These are phyloP conservation scores for Typha latifolia DNA, from an alignment of 176 grass and related monocot genomes.

Conservation along the genomic window DNA sequence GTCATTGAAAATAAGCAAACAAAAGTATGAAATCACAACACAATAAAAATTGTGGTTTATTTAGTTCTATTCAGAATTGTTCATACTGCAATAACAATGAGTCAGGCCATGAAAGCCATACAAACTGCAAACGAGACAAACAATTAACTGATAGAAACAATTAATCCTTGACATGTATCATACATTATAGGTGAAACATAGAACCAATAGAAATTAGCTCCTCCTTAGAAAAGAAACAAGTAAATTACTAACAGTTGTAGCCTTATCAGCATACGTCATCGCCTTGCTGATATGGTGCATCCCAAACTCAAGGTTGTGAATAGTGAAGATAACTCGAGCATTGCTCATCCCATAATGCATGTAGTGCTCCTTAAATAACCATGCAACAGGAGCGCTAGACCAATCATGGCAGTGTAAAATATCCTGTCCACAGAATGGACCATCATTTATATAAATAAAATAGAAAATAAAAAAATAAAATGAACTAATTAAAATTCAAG, in stretches of 20 bases:
- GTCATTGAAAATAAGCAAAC: conserved; percentile 9
- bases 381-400: conserved; percentile 91
- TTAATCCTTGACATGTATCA: no score
- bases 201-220: background rate
- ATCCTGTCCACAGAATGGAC: conserved; percentile 44
- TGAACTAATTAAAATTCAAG: no score
- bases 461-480: no score
- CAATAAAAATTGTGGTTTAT: background rate
- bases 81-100: no score
- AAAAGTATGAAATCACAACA: conserved; percentile 3
- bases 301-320: conserved; percentile 97
- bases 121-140: background rate
- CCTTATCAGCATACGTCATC: conserved; percentile 66
- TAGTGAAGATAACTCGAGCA: conserved; percentile 80
- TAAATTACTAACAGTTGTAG: conserved; percentile 67
- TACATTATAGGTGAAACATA: no score
- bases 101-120: conserved; percentile 6
- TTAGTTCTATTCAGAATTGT: background rate
- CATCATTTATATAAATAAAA: background rate
- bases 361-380: conserved; percentile 90
- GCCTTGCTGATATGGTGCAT: conserved; percentile 75
- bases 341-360: conserved; percentile 47
- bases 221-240: no score
- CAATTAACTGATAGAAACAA: no score
- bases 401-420: conserved; percentile 98